Base-by-base conservation (phyloP, 2,329 filamentous ascomycete genomes). In the Fusarium zealandicum region DNA sequence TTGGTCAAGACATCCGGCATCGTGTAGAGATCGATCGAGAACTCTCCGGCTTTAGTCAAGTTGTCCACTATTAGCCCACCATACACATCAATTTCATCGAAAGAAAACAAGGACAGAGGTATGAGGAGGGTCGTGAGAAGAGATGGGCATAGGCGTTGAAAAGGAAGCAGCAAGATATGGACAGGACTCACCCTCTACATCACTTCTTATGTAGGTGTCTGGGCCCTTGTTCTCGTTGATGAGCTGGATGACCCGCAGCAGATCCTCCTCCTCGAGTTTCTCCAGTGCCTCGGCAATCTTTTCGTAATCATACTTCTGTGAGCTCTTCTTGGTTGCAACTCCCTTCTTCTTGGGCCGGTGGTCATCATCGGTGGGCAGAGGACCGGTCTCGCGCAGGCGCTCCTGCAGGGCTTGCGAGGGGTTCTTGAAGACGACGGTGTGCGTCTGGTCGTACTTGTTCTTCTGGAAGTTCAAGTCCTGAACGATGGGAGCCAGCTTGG, bases 1-100 rank as follows among this genome's bases (percentile, higher is more conserved):
- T 95, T 96, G 72, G 95, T 89, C 31, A 98, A 82, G 22, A 80
- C 77, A 63, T 98, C 95, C 1, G 95, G 93, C 61, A 99, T 86
- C n/a, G 95, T 98, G 78, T 96, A 98, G 53, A 99, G 83, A 71
- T 99, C 95, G 66, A 99, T 93, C 57, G 96, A 95, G 78, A 99
- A 99, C 77, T 99, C 95, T 70, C 95, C 95, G 70, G 93, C 92
- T 82, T 74, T 66, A 69, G 58, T 60, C 50, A 74, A 70, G 67
- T 75, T 63, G 69, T 70, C 47, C 57, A 67, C 64, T 72, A 69
- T 75, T 69, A 74, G 73, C 69, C 58, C 57, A 51, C 54, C 61
- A 65, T 64, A 67, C 56, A 59, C 51, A 71, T 71, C 70, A 73
- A 72, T 64, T 55, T 59, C 66, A 54, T 63, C 43, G 59, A 63